Evolutionary conservation across 768 basidiomycete species (phyloP).

Genomic region (Mycena maculata): DNA sequence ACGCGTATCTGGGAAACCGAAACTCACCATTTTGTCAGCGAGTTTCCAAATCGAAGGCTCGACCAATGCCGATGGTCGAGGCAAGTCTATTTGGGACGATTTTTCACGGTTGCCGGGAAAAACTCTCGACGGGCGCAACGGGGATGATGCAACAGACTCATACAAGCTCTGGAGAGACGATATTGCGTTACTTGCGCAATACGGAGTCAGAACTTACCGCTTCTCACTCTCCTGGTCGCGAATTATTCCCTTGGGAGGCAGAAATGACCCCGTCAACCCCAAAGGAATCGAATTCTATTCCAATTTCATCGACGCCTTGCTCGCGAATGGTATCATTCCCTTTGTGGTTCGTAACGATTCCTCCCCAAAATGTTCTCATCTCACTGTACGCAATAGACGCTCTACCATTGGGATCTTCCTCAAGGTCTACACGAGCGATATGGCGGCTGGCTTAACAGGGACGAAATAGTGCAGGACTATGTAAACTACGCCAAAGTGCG

Average conservation of each 20-base stretch:
- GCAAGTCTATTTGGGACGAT: slow-evolving; percentile 81
- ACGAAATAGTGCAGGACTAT: slow-evolving; percentile 76
- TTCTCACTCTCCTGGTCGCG: slow-evolving; percentile 84
- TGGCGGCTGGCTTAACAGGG: slow-evolving; percentile 80
- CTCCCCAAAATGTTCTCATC: slow-evolving; percentile 4
- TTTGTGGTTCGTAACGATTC: slow-evolving; percentile 64
- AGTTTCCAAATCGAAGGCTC: slow-evolving; percentile 84
- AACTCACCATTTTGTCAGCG: slow-evolving; percentile 50
- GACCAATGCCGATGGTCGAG: slow-evolving; percentile 66
- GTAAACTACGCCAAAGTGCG: slow-evolving; percentile 65
- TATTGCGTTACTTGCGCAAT: slow-evolving; percentile 67
- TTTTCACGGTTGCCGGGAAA: slow-evolving; percentile 75
- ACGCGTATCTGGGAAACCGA: slow-evolving; percentile 7
- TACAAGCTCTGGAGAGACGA: slow-evolving; percentile 78
- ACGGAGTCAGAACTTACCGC: slow-evolving; percentile 79
- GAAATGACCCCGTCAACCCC: slow-evolving; percentile 78
- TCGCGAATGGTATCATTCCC: slow-evolving; percentile 71
- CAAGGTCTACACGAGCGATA: slow-evolving; percentile 80
- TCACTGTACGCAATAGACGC: slow-evolving; percentile 55
- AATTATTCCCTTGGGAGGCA: slow-evolving; percentile 78
- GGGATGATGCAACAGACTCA: slow-evolving; percentile 79
- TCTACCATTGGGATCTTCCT: slow-evolving; percentile 86
- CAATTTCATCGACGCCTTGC: slow-evolving; percentile 73
- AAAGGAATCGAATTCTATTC: slow-evolving; percentile 78
- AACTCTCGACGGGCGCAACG: slow-evolving; percentile 73